phyloP scores from a whole-genome alignment of 23 red algal species.

The Agarophyton chilense region DNA sequence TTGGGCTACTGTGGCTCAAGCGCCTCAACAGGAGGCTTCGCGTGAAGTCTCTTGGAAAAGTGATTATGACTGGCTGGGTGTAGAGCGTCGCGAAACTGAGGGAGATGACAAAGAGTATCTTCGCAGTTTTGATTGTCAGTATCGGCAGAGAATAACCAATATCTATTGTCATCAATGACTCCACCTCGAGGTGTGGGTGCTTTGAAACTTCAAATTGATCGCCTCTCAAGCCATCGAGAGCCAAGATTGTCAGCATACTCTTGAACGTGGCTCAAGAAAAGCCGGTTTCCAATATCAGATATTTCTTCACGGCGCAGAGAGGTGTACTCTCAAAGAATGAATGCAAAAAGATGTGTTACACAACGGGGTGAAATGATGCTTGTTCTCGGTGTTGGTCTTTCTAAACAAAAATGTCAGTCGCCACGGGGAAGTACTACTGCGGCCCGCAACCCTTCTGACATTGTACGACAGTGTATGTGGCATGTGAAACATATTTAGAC shows the following conservation, averaged over 20 bases:
- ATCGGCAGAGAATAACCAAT: no score
- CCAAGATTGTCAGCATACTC: slow-evolving; percentile 5
- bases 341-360: background rate
- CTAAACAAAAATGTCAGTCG: slow-evolving; percentile 4
- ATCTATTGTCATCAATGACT: no score
- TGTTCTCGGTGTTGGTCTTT: background rate
- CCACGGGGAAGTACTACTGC: background rate
- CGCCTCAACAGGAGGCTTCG: no score
- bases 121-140: no score
- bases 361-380: background rate
- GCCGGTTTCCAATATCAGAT: background rate
- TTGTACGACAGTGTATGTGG: slow-evolving; percentile 4
- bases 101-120: no score
- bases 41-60: no score
- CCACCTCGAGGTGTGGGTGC: no score
- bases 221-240: background rate
- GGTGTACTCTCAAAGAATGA: background rate
- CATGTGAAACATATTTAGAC: background rate
- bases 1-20: no score
- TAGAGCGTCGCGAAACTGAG: no score
- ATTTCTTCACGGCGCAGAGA: slow-evolving; percentile 19
- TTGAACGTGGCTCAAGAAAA: background rate
- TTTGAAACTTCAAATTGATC: no score
- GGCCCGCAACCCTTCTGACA: background rate
- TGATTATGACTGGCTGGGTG: no score